Evolutionary conservation across 106 monocot genomes (phyloP).

Genomic region (Agapanthus africanus): DNA sequence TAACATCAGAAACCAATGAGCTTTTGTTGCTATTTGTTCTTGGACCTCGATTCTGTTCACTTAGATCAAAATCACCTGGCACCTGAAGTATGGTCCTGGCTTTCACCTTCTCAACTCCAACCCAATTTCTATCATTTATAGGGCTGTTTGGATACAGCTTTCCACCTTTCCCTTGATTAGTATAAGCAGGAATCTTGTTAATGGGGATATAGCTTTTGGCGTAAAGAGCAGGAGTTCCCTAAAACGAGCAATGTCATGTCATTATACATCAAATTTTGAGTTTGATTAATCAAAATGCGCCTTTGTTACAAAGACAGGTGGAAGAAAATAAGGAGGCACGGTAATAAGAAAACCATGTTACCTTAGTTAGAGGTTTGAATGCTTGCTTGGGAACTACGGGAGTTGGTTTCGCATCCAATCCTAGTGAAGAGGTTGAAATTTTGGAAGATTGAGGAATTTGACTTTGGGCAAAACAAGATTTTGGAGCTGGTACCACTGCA

Average conservation of each 20-base stretch:
- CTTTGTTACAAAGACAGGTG: not conserved
- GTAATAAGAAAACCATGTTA: slow-evolving; percentile 7
- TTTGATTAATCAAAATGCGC: too few relatives aligned
- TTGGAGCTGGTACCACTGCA: slow-evolving; percentile 20
- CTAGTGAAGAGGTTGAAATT: slow-evolving; percentile 5
- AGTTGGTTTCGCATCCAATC: slow-evolving; percentile 16
- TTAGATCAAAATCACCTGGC: slow-evolving; percentile 27
- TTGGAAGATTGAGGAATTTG: slow-evolving; percentile 21
- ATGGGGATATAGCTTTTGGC: slow-evolving; percentile 31
- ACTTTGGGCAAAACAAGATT: too few relatives aligned
- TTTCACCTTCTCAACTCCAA: slow-evolving; percentile 28
- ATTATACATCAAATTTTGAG: not conserved
- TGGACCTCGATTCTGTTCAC: slow-evolving; percentile 59
- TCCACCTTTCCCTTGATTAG: slow-evolving; percentile 21
- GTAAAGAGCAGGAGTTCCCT: slow-evolving; percentile 10
- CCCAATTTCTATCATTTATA: too few relatives aligned
- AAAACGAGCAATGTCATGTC: not conserved
- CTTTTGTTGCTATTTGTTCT: slow-evolving; percentile 23
- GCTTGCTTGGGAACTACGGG: slow-evolving; percentile 21
- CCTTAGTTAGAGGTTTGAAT: slow-evolving; percentile 41
- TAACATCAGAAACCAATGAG: slow-evolving; percentile 3
- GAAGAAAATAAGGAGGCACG: not conserved
- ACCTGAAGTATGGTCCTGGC: slow-evolving; percentile 23
- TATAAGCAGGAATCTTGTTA: slow-evolving; percentile 30
- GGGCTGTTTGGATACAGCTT: slow-evolving; percentile 16